Percentiles rank a stretch among this genome's conserved stretches.
Conservation (phyloP, 345 rosid genomes). For the Sisymbrium altissimum region DNA sequence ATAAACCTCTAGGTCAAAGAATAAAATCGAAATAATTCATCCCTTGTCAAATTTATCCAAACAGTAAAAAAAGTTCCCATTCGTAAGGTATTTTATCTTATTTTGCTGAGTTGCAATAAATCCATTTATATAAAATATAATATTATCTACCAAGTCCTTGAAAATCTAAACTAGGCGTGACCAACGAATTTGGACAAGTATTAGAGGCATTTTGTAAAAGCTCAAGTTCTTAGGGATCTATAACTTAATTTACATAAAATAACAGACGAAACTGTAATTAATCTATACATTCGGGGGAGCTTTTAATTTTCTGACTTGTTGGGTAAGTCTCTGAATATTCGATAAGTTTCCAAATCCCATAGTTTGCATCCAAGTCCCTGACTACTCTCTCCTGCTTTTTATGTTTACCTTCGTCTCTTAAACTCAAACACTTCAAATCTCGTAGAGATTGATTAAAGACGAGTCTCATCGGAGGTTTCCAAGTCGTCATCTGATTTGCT, state of each 20-base stretch:
- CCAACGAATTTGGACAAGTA: not conserved
- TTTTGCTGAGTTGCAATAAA: not conserved
- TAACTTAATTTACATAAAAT: not conserved
- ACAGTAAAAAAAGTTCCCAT: not conserved
- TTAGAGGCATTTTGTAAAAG: not conserved
- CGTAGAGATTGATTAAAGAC: not conserved
- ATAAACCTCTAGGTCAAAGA: no score
- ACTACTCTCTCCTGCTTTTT: not conserved
- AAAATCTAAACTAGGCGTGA: not conserved
- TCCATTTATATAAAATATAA: no score
- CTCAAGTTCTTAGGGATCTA: not conserved
- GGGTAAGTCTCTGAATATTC: constrained; percentile 37
- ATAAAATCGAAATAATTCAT: not conserved
- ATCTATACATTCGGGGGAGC: not conserved
- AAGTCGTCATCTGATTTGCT: constrained; percentile 8
- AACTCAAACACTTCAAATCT: constrained; percentile 21
- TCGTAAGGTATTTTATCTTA: not conserved
- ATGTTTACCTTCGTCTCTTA: not conserved
- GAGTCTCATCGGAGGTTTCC: not conserved
- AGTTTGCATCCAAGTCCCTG: constrained; percentile 24
- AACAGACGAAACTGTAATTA: not conserved
- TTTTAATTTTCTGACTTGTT: constrained; percentile 31
- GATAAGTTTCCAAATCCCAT: not conserved
- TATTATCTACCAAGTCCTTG: not conserved
- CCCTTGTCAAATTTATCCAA: not conserved